These are phyloP conservation scores for Plantago ovata DNA, from an alignment of 257 asterid genomes.

Conservation along the genomic window DNA sequence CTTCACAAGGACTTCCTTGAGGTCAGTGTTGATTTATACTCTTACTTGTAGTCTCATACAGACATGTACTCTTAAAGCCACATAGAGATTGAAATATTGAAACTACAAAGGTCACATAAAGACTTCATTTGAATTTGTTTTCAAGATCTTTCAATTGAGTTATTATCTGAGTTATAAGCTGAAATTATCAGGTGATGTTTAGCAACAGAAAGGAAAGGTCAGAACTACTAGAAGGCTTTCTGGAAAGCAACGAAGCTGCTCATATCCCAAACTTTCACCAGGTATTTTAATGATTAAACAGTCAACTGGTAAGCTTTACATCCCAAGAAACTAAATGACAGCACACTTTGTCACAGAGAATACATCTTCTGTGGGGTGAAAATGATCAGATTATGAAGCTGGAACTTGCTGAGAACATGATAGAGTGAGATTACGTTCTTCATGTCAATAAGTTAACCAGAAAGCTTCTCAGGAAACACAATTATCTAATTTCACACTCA, in stretches of 20 bases:
- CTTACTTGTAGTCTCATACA: background rate
- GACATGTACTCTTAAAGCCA: no score
- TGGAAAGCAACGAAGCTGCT: slow-evolving; percentile 64
- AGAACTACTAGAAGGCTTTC: slow-evolving; percentile 72
- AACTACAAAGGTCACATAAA: no score
- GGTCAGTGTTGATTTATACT: slow-evolving; percentile 28
- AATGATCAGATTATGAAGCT: slow-evolving; percentile 71
- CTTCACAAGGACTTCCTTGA: slow-evolving; percentile 75
- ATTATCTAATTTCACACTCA: background rate
- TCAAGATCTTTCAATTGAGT: background rate
- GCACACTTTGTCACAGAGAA: slow-evolving; percentile 40
- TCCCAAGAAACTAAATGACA: background rate
- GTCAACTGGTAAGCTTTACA: background rate
- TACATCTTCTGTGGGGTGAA: slow-evolving; percentile 90
- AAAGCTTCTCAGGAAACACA: background rate
- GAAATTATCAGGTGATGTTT: slow-evolving; percentile 70
- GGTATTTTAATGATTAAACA: slow-evolving; percentile 28
- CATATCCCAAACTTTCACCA: slow-evolving; percentile 51
- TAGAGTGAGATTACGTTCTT: slow-evolving; percentile 45
- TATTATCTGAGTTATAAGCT: background rate
- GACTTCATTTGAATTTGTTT: no score
- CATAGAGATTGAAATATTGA: background rate
- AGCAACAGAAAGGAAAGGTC: slow-evolving; percentile 76
- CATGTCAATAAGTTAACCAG: background rate
- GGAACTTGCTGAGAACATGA: slow-evolving; percentile 66